phyloP scores from a whole-genome alignment of 257 asterid genomes.

The Plantago elongata region DNA sequence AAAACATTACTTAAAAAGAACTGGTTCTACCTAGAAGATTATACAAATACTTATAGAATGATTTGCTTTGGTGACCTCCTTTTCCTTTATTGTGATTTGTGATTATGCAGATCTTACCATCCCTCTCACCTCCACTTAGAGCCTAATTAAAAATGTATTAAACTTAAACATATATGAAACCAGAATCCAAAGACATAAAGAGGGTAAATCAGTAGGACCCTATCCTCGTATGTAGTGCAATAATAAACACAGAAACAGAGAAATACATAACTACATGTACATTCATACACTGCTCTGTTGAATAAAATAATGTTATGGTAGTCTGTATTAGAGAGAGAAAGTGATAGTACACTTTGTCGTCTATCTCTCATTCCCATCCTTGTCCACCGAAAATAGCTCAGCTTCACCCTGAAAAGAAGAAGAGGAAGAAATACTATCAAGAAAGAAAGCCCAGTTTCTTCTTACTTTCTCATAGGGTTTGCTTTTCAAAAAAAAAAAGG shows the following conservation, averaged over 20 bases:
- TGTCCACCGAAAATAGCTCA: constrained; percentile 34
- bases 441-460: too few relatives aligned
- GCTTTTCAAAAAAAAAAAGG: too few relatives aligned
- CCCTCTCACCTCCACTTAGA: constrained; percentile 5
- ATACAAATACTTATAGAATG: too few relatives aligned
- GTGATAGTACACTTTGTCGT: constrained; percentile 41
- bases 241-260: constrained; percentile 23
- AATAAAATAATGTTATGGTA: constrained; percentile 17
- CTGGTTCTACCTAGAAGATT: too few relatives aligned
- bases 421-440: background rate
- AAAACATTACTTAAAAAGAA: too few relatives aligned
- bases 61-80: background rate
- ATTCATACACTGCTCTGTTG: too few relatives aligned
- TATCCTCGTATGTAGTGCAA: constrained; percentile 18
- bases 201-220: constrained; percentile 30
- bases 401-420: constrained; percentile 18
- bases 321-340: constrained; percentile 23
- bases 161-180: constrained; percentile 1
- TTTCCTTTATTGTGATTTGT: background rate
- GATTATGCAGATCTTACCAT: background rate
- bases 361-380: constrained; percentile 31
- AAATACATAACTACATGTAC: background rate
- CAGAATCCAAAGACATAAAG: constrained; percentile 33
- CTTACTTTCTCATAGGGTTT: too few relatives aligned
- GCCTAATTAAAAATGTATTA: too few relatives aligned